Evolutionary conservation across 805 yeast genomes (phyloP).

Genomic region (Monosporozyma aerobia): DNA sequence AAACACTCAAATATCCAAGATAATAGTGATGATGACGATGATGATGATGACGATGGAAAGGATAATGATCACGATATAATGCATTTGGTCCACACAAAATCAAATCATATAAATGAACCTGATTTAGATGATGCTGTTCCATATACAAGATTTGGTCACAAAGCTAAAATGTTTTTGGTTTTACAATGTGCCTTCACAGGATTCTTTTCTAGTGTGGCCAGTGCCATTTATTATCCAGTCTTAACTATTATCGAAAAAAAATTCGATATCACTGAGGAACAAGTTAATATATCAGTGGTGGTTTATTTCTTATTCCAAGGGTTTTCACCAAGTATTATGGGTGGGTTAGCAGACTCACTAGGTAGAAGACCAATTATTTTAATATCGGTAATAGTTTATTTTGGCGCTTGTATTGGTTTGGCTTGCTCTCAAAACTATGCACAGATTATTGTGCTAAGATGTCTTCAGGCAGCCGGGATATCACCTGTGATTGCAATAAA

Average conservation of each 20-base stretch:
- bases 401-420: conserved; percentile 56
- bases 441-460: conserved; percentile 54
- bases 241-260: conserved; percentile 45
- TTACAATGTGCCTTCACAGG: conserved; percentile 39
- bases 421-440: conserved; percentile 51
- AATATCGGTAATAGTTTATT: conserved; percentile 44
- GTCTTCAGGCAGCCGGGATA: conserved; percentile 69
- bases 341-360: conserved; percentile 54
- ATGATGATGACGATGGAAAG: neutral
- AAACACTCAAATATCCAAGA: neutral
- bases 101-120: conserved; percentile 8
- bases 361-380: conserved; percentile 69
- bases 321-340: conserved; percentile 58
- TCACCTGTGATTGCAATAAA: conserved; percentile 67
- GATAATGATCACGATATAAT: neutral
- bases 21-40: neutral
- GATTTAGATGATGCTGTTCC: conserved; percentile 17
- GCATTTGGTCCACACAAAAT: conserved; percentile 2
- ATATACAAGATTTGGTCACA: conserved; percentile 36
- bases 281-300: conserved; percentile 63
- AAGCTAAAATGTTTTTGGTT: conserved; percentile 36
- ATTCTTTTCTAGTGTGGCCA: conserved; percentile 59
- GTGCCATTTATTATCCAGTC: conserved; percentile 77
- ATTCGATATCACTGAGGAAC: conserved; percentile 47
- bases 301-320: conserved; percentile 74